Evolutionary conservation across 2,329 filamentous ascomycete species (phyloP).

Genomic region (Phoma sp.): DNA sequence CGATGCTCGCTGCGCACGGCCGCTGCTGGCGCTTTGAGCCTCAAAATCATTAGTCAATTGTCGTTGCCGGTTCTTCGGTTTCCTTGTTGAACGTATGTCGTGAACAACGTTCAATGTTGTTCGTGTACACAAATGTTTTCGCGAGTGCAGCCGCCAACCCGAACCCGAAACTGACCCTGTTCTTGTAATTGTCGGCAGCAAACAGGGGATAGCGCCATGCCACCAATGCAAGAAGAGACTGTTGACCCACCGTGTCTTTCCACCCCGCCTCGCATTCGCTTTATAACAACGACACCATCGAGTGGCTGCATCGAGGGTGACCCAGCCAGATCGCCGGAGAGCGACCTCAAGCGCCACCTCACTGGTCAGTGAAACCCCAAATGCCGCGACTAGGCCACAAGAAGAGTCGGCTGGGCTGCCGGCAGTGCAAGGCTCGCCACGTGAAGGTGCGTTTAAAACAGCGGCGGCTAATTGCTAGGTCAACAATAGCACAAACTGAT

Average conservation of each 20-base stretch:
- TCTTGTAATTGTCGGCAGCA: slow-evolving; percentile 9
- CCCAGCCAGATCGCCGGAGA: slow-evolving; percentile 15
- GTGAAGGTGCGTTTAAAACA: slow-evolving; percentile 43
- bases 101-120: not conserved
- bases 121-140: not conserved
- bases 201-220: slow-evolving; percentile 28
- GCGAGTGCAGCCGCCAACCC: slow-evolving; percentile 9
- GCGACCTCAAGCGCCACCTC: slow-evolving; percentile 15
- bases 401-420: slow-evolving; percentile 44
- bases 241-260: slow-evolving; percentile 18
- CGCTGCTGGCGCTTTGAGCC: too few species aligned
- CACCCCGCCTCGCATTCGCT: slow-evolving; percentile 35
- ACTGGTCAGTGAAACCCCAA: slow-evolving; percentile 18
- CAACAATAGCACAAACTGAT: slow-evolving; percentile 4
- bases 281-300: slow-evolving; percentile 16
- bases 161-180: slow-evolving; percentile 22
- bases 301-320: slow-evolving; percentile 13
- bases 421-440: slow-evolving; percentile 48
- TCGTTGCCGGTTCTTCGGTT: too few species aligned
- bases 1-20: too few species aligned
- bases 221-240: slow-evolving; percentile 24
- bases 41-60: too few species aligned
- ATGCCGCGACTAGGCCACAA: slow-evolving; percentile 50
- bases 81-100: not conserved
- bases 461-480: not conserved